Evolutionary conservation across 176 grass and related monocot species (phyloP).

Genomic region (Juncus inflexus): DNA sequence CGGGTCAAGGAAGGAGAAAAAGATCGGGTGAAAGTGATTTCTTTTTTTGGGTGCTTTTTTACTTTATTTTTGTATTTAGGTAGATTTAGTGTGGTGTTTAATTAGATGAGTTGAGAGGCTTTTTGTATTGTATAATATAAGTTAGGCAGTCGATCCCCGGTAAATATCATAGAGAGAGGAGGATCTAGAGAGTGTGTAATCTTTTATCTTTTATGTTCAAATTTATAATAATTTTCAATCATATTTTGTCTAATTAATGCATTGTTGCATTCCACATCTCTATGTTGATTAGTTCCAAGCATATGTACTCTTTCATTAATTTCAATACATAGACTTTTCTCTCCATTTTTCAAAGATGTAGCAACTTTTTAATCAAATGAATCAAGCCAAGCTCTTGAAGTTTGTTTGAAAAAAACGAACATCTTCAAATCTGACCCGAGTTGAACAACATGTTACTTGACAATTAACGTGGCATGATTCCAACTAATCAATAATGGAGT

Average conservation of each 20-base stretch:
- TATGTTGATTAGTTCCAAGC: too few species aligned
- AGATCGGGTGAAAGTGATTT: neutral
- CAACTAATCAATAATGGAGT: too few species aligned
- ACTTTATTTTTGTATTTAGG: neutral
- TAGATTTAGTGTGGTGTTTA: slow-evolving; percentile 11
- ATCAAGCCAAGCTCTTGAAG: too few species aligned
- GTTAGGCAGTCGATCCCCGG: slow-evolving; percentile 19
- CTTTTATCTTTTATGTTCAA: slow-evolving; percentile 1
- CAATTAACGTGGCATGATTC: too few species aligned
- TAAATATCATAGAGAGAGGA: slow-evolving; percentile 18
- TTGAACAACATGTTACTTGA: too few species aligned
- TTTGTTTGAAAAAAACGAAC: too few species aligned
- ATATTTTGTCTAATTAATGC: slow-evolving; percentile 7
- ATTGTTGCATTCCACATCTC: neutral
- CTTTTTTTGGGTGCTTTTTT: neutral
- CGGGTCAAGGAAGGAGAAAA: slow-evolving; percentile 14
- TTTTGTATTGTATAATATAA: slow-evolving; percentile 5
- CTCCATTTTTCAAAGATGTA: too few species aligned
- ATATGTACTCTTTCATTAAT: too few species aligned
- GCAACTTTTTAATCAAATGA: too few species aligned
- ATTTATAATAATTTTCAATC: slow-evolving; percentile 8
- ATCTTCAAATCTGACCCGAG: too few species aligned
- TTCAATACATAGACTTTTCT: too few species aligned
- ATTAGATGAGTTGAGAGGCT: slow-evolving; percentile 11
- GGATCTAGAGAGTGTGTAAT: slow-evolving; percentile 21